phyloP scores from a whole-genome alignment of 2,329 filamentous ascomycete species.

The Nemania sp. region DNA sequence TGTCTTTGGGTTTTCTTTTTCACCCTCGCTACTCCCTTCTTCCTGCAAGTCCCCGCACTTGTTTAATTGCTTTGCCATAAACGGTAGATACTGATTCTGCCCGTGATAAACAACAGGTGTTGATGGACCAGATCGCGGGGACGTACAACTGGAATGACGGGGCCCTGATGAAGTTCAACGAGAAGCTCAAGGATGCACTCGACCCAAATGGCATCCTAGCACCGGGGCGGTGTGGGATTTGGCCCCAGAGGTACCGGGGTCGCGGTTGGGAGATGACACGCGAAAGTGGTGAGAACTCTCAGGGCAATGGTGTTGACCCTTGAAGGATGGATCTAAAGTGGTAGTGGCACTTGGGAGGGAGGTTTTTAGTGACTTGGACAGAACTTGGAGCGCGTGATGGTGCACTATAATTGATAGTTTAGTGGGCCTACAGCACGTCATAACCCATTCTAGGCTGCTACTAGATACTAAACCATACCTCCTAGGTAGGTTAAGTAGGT shows the following conservation, averaged over 20 bases:
- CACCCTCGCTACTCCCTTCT: background rate
- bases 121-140: slow-evolving; percentile 59
- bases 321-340: slow-evolving; percentile 15
- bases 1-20: background rate
- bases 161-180: slow-evolving; percentile 56
- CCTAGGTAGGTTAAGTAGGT: background rate
- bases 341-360: background rate
- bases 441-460: background rate
- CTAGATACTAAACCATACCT: no score
- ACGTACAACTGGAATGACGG: slow-evolving; percentile 59
- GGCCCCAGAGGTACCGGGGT: slow-evolving; percentile 51
- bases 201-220: slow-evolving; percentile 55
- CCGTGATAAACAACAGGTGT: slow-evolving; percentile 36
- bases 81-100: background rate
- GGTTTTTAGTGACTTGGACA: background rate
- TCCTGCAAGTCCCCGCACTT: slow-evolving; percentile 1
- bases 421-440: background rate
- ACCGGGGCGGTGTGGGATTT: slow-evolving; percentile 51
- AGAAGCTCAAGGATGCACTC: slow-evolving; percentile 57
- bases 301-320: slow-evolving; percentile 49
- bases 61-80: background rate
- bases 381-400: background rate
- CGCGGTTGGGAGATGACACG: slow-evolving; percentile 54
- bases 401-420: background rate
- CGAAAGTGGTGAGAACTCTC: slow-evolving; percentile 48